phyloP scores from a whole-genome alignment of 1,284 basidiomycete genomes.

The Phenoliferia sp. region DNA sequence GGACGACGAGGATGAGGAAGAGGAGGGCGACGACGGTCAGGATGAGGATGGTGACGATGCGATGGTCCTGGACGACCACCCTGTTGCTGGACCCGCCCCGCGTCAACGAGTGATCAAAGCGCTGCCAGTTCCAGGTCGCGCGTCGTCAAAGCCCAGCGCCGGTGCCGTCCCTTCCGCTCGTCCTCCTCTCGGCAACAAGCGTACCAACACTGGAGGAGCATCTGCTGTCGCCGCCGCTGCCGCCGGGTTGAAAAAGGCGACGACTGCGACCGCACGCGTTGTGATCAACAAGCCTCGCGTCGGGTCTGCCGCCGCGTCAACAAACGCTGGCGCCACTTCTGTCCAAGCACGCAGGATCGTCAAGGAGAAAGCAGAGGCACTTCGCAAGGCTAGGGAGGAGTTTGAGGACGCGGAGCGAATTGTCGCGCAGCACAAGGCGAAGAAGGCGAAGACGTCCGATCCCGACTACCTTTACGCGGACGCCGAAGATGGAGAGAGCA shows the following conservation, averaged over 20 bases:
- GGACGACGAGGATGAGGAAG: constrained; percentile 19
- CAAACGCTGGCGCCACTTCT: background rate
- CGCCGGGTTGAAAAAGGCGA: background rate
- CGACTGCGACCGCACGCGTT: background rate
- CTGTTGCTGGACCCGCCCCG: constrained; percentile 13
- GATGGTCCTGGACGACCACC: constrained; percentile 31
- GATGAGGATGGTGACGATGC: constrained; percentile 13
- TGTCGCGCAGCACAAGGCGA: constrained; percentile 4
- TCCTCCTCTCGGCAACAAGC: constrained; percentile 20
- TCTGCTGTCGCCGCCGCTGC: background rate
- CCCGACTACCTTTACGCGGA: constrained; percentile 12
- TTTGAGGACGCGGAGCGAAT: background rate
- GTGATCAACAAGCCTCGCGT: background rate
- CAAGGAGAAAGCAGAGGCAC: background rate
- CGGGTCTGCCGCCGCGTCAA: no score
- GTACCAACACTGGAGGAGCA: constrained; percentile 10
- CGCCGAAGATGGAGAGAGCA: constrained; percentile 12
- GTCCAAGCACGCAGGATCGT: background rate
- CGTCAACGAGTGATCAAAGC: constrained; percentile 8
- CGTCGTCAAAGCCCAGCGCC: constrained; percentile 8
- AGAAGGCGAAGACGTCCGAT: constrained; percentile 27
- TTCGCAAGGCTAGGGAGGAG: constrained; percentile 14
- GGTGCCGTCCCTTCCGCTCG: constrained; percentile 13
- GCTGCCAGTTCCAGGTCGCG: background rate
- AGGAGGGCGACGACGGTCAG: constrained; percentile 19